A percentile compares a stretch with the other conserved stretches of the same genome.
Conservation (phyloP, 768 basidiomycete species). For the Leccinum aurantiacum region DNA sequence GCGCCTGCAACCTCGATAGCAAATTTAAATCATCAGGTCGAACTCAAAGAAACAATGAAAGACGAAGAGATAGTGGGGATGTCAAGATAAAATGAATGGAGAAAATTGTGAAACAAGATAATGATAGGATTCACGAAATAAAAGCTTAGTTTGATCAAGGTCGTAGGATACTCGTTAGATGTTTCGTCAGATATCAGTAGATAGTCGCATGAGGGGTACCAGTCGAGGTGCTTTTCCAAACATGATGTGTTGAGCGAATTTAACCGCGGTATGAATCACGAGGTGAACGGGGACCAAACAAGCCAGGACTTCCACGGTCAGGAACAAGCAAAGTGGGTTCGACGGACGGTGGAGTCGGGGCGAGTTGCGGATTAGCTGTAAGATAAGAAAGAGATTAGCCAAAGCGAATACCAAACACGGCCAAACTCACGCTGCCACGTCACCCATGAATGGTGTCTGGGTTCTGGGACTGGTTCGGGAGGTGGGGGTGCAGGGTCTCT, state of each 20-base stretch:
- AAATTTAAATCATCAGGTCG: neutral
- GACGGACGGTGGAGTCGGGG: slow-evolving; percentile 60
- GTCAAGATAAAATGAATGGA: slow-evolving; percentile 7
- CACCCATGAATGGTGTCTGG: slow-evolving; percentile 54
- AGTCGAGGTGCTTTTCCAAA: neutral
- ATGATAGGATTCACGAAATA: slow-evolving; percentile 23
- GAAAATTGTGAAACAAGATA: slow-evolving; percentile 17
- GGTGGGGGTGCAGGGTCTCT: slow-evolving; percentile 35
- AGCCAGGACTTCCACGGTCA: slow-evolving; percentile 55
- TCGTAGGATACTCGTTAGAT: slow-evolving; percentile 22
- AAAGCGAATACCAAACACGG: slow-evolving; percentile 9
- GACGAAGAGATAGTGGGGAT: neutral
- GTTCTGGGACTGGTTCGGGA: slow-evolving; percentile 37
- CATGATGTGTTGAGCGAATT: neutral
- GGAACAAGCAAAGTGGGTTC: slow-evolving; percentile 64
- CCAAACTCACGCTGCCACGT: slow-evolving; percentile 64
- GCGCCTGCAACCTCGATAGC: neutral
- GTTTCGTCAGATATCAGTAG: slow-evolving; percentile 7
- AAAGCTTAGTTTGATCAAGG: slow-evolving; percentile 10
- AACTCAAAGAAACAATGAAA: neutral
- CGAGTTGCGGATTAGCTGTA: slow-evolving; percentile 56
- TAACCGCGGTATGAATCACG: slow-evolving; percentile 36
- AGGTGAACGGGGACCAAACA: slow-evolving; percentile 80
- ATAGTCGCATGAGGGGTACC: neutral
- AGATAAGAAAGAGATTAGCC: slow-evolving; percentile 1